These are phyloP conservation scores for Casuarina glauca DNA, from an alignment of 306 rosid genomes.

Conservation along the genomic window DNA sequence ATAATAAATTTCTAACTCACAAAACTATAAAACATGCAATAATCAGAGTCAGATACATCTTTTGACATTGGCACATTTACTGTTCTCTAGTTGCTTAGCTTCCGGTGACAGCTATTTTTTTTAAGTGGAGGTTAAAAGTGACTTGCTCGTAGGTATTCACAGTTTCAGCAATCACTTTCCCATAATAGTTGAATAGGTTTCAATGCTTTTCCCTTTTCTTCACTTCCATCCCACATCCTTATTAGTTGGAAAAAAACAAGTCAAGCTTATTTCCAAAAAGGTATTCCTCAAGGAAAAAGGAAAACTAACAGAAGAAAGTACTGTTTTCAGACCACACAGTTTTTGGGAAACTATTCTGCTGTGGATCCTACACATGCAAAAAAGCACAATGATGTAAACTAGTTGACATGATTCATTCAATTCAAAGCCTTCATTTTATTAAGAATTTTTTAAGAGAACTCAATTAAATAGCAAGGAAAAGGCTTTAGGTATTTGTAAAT, in stretches of 20 bases:
- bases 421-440: neutral
- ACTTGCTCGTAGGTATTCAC: neutral
- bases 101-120: neutral
- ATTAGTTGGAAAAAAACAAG: too few species aligned
- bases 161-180: conserved; percentile 7
- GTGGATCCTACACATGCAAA: neutral
- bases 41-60: conserved; percentile 13
- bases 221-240: neutral
- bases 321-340: too few species aligned
- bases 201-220: neutral
- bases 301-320: too few species aligned
- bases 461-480: neutral
- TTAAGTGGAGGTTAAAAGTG: neutral
- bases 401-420: neutral
- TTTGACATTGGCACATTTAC: conserved; percentile 10
- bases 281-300: neutral
- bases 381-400: neutral
- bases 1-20: conserved; percentile 23
- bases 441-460: neutral
- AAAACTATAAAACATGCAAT: neutral
- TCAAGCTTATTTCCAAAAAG: neutral
- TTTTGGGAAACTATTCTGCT: neutral
- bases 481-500: neutral
- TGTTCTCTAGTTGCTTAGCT: conserved; percentile 12
- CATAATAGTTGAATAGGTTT: neutral